Evolutionary conservation across 2,329 filamentous ascomycete species (phyloP), one percentile per base, ranked within the genome.

Genomic region (Coniochaeta pulveracea): DNA sequence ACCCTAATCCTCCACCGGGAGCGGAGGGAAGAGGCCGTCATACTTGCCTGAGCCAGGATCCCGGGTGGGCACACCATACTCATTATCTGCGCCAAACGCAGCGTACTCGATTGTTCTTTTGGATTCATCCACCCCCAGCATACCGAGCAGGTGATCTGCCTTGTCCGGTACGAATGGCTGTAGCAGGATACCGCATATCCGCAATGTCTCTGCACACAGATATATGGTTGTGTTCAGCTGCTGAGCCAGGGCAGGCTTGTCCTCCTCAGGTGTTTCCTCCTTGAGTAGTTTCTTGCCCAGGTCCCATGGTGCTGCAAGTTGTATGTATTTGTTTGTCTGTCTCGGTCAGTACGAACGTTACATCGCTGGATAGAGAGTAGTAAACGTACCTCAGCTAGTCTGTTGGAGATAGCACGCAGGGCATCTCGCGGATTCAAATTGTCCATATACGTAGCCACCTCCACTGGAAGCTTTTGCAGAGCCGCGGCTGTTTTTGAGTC

Each of bases 111-210:
- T 70, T 0, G 62, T 69, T 36, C 89, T 69, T 34, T 69, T 71
- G 8, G 70, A 64, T 7, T 61, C 51, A 3, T 63, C 58, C 4
- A 98, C 86, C 2, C 82, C 80, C 7, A 98, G 61, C 47, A 80
- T 70, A 51, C 94, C 80, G 1, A 98, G 69, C 19, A 95, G 56
- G 43, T 73, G 61, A 9, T 58, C 57, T 29, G 85, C 72, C 55
- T 93, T 93, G 25, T 61, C 65, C 0, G 91, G 91, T 70, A 98
- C 93, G 49, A 88, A 84, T 2, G 91, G 86, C 54, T 94, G 88
- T 27, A 98, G 61, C 29, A 96, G 63, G 44, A 98, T 94, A 10
- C 79, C 85, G 1, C 68, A 64, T 16, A 95, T 73, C 23, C 91
- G 80, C 29, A 95, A 53, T 4, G 80, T 72, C 57, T 98, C 91